Evolutionary conservation across 2,329 filamentous ascomycete species (phyloP).

Genomic region (Phialophora verrucosa): DNA sequence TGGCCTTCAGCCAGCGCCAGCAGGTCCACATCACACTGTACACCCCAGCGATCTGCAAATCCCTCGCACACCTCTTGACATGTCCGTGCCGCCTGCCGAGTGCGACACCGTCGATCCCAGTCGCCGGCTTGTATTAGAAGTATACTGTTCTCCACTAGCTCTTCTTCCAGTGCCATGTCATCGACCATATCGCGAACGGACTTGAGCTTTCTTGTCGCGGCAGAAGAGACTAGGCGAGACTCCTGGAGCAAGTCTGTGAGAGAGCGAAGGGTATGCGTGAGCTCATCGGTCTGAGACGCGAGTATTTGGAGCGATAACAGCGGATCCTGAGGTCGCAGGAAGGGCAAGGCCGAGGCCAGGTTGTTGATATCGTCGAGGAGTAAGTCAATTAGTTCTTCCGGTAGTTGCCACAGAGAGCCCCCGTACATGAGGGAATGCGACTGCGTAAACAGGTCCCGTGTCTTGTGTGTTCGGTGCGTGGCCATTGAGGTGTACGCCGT

Average conservation of each 20-base stretch:
- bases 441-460: slow-evolving; percentile 63
- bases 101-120: slow-evolving; percentile 77
- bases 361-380: slow-evolving; percentile 63
- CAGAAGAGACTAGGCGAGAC: slow-evolving; percentile 83
- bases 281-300: slow-evolving; percentile 72
- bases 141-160: slow-evolving; percentile 80
- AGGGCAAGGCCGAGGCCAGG: slow-evolving; percentile 59
- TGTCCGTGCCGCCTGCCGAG: slow-evolving; percentile 79
- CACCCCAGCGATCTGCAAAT: slow-evolving; percentile 65
- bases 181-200: slow-evolving; percentile 83
- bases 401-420: slow-evolving; percentile 49
- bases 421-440: slow-evolving; percentile 62
- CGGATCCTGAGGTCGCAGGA: slow-evolving; percentile 52
- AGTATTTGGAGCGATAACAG: slow-evolving; percentile 71
- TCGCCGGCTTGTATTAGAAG: slow-evolving; percentile 80
- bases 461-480: slow-evolving; percentile 66
- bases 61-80: slow-evolving; percentile 89
- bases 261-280: slow-evolving; percentile 80
- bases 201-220: slow-evolving; percentile 78
- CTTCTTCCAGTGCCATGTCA: slow-evolving; percentile 82
- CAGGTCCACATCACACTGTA: slow-evolving; percentile 32
- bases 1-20: slow-evolving; percentile 11
- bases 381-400: slow-evolving; percentile 60
- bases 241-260: slow-evolving; percentile 93
- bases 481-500: slow-evolving; percentile 64